Evolutionary conservation across 2,329 filamentous ascomycete genomes (phyloP), one percentile per base, ranked within the genome.

Genomic region (Taxawa tesnikishii): DNA sequence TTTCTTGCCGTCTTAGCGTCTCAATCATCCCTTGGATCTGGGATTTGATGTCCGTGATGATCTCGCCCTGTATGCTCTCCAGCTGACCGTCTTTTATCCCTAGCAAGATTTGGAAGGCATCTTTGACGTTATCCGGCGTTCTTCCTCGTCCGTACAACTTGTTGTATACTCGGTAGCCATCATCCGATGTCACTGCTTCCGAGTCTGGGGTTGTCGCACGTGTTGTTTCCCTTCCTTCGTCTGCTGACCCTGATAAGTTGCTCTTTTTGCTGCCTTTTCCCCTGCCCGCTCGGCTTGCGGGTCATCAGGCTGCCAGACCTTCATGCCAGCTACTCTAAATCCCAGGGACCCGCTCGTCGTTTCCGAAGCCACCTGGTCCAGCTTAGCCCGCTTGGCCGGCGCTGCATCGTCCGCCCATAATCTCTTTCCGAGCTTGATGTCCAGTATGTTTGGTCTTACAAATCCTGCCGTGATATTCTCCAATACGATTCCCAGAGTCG

Each of bases 391-490:
- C 51, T 79, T 79, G 17, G 68, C 63, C 1, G 61, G 55, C 15
- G 65, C 63, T 3, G 75, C 70, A 39, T 65, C 63, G 23, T 93
- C 83, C 10, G 83, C 88, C 79, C 85, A 96, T 5, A 98, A 62
- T 18, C 83, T 72, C 30, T 76, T 70, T 26, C 90, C 90, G 13
- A 98, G 73, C 61, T 98, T 98, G 42, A 93, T 73, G 51, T 98
- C 90, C 36, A 98, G 64, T 6, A 98, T 84, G 46, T 94, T 96
- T 5, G 90, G 84, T 37, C 73, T 71, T 47, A 71, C 73, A 63
- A 87, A 96, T 1, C 83, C 84, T 42, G 73, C 70, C 0, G 84
- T 77, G 5, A 83, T 72, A 52, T 94, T 94, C 50, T 87, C 80
- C 16, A 96, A 64, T 9, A 93, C 85, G 12, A 94, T 77, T 2